phyloP scores from a whole-genome alignment of 1,284 basidiomycete genomes.

The Puccinia sorghi region DNA sequence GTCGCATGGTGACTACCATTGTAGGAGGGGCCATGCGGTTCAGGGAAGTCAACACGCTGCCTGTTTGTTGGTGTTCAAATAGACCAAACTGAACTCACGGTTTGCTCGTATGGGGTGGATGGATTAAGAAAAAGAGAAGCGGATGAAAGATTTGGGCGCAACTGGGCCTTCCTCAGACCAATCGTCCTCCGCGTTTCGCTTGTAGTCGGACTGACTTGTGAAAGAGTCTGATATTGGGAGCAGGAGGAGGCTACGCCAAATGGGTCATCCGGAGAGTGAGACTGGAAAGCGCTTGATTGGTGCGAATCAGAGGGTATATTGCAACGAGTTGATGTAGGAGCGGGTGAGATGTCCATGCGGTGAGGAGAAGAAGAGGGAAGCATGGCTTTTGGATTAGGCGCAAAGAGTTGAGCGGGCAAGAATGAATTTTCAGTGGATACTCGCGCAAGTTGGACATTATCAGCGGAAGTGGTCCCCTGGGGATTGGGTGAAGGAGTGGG shows the following conservation, averaged over 20 bases:
- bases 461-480: background rate
- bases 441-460: slow-evolving; percentile 15
- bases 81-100: background rate
- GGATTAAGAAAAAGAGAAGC: background rate
- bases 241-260: background rate
- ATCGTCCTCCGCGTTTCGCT: slow-evolving; percentile 28
- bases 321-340: background rate
- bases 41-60: background rate
- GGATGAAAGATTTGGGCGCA: slow-evolving; percentile 16
- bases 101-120: background rate
- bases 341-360: slow-evolving; percentile 47
- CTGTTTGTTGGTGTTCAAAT: background rate
- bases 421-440: background rate
- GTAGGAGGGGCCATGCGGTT: background rate
- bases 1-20: background rate
- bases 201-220: slow-evolving; percentile 12
- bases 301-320: slow-evolving; percentile 1
- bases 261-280: slow-evolving; percentile 41
- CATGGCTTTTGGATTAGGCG: slow-evolving; percentile 25
- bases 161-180: slow-evolving; percentile 29
- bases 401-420: slow-evolving; percentile 30
- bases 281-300: background rate
- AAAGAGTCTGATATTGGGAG: background rate
- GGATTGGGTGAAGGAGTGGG: slow-evolving; percentile 30
- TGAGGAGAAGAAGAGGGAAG: slow-evolving; percentile 38